phyloP scores from a whole-genome alignment of 2,329 filamentous ascomycete species.

The Corniculantispora saksenae region DNA sequence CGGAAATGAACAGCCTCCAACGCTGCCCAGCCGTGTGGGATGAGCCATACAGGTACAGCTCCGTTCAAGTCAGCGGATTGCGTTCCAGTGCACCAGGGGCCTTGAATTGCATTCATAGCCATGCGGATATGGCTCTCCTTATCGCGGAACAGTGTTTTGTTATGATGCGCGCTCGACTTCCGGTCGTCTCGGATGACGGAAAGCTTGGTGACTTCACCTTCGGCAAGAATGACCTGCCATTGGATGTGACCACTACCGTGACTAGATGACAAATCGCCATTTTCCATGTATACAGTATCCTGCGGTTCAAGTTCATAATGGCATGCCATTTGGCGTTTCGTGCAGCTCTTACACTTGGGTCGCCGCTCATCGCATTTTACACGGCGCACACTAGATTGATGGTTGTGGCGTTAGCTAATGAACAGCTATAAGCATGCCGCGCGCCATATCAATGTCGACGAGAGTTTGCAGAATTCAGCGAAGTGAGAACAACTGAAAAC shows the following conservation, averaged over 20 bases:
- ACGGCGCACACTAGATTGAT: not conserved
- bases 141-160: not conserved
- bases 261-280: no score
- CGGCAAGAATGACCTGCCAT: not conserved
- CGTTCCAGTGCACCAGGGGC: not conserved
- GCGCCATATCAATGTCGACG: no score
- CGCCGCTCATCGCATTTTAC: not conserved
- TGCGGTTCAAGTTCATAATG: not conserved
- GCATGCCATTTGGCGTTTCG: not conserved
- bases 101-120: not conserved
- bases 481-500: no score
- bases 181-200: not conserved
- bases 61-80: no score
- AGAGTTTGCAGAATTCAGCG: no score
- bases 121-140: not conserved
- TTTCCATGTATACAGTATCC: no score
- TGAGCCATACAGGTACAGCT: not conserved
- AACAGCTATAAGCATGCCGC: no score
- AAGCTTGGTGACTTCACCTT: no score
- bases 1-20: not conserved
- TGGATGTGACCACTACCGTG: no score
- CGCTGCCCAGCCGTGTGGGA: not conserved
- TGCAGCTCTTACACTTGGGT: conserved; percentile 1
- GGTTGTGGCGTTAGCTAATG: no score
- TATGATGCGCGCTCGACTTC: no score